Evolutionary conservation across 164 flowering plant species (phyloP).

Genomic region (Chimonanthus praecox): DNA sequence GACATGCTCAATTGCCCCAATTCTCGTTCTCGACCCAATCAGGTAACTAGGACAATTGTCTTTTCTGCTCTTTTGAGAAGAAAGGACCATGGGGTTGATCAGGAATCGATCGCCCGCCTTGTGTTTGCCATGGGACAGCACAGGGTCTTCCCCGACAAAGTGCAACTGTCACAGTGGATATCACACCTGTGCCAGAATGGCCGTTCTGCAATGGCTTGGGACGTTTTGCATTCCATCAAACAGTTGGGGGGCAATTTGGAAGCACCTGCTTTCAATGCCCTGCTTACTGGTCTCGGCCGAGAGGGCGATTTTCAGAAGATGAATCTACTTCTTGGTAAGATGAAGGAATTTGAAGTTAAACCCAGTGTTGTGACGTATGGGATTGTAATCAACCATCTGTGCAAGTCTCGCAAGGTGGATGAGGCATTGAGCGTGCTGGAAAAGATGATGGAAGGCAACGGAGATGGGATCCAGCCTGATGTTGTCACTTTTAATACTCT

Average conservation of each 20-base stretch:
- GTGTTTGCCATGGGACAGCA: slow-evolving; percentile 32
- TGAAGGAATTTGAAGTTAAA: slow-evolving; percentile 52
- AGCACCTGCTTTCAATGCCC: slow-evolving; percentile 51
- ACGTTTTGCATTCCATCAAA: slow-evolving; percentile 39
- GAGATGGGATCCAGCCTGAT: slow-evolving; percentile 41
- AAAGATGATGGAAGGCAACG: slow-evolving; percentile 30
- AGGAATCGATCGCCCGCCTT: slow-evolving; percentile 27
- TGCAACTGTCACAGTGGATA: slow-evolving; percentile 39
- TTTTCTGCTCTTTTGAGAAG: slow-evolving; percentile 30
- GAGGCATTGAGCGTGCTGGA: slow-evolving; percentile 57
- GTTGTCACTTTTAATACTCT: slow-evolving; percentile 54
- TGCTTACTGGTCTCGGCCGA: slow-evolving; percentile 51
- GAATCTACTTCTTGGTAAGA: slow-evolving; percentile 47
- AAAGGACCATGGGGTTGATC: slow-evolving; percentile 14
- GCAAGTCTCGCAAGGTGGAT: slow-evolving; percentile 59
- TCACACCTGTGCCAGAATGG: slow-evolving; percentile 38
- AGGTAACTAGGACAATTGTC: slow-evolving; percentile 37
- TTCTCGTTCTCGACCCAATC: slow-evolving; percentile 28
- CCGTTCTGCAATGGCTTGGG: slow-evolving; percentile 43
- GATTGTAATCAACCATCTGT: slow-evolving; percentile 51
- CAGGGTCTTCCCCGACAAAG: slow-evolving; percentile 33
- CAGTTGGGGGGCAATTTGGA: slow-evolving; percentile 30
- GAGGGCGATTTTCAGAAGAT: slow-evolving; percentile 38
- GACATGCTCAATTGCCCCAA: slow-evolving; percentile 45
- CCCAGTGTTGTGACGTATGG: slow-evolving; percentile 64